Conservation (phyloP, 2,329 filamentous ascomycete species). For the Orbilia quercus region DNA sequence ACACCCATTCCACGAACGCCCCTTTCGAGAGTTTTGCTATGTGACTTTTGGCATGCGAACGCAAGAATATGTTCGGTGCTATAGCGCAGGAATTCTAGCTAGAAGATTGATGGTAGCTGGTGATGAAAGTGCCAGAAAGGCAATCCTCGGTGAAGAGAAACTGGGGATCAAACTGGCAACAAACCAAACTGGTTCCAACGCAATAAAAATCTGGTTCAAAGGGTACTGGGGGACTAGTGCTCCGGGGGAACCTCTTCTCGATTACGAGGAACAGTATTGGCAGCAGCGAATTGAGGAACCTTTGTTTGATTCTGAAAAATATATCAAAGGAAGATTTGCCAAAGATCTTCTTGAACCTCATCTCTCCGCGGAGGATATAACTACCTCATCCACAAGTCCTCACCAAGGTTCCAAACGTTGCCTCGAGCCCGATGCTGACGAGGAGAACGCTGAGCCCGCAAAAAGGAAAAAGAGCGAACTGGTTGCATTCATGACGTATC, state of each 20-base stretch:
- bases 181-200: not conserved
- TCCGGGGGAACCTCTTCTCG: not conserved
- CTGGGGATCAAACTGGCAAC: not conserved
- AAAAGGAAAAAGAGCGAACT: too few species aligned
- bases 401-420: not conserved
- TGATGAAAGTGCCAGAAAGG: not conserved
- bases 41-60: not conserved
- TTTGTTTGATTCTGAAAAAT: not conserved
- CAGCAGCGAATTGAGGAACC: not conserved
- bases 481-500: too few species aligned
- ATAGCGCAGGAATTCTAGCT: constrained; percentile 1
- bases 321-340: not conserved
- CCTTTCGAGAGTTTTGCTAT: not conserved
- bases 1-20: not conserved
- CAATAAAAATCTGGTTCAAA: not conserved
- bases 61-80: not conserved
- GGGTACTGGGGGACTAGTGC: not conserved
- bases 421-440: not conserved
- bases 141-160: not conserved
- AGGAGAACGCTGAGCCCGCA: too few species aligned
- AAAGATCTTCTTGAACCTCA: not conserved
- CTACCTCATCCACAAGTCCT: not conserved
- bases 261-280: not conserved
- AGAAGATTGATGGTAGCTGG: not conserved
- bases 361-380: not conserved